A percentile compares a stretch with the other conserved stretches of the same genome.
Evolutionary conservation across 163 green algal genomes (phyloP).

Genomic region (Prototheca wickerhamii): DNA sequence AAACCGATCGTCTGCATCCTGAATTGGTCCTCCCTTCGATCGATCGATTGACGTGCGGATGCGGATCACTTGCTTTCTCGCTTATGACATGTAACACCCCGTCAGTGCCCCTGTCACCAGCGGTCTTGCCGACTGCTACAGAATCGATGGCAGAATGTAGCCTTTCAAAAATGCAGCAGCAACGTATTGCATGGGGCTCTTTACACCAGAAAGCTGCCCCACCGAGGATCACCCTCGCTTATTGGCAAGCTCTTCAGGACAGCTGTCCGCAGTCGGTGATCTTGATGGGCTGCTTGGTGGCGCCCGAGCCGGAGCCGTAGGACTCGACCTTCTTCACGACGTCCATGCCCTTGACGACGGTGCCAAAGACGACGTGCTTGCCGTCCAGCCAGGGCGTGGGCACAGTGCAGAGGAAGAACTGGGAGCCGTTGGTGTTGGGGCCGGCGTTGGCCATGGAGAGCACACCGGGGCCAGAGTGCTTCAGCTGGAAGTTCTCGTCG

Average conservation of each 20-base stretch:
- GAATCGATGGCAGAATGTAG: too few relatives aligned
- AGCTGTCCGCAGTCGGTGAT: constrained; percentile 87
- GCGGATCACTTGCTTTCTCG: too few relatives aligned
- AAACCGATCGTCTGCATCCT: too few relatives aligned
- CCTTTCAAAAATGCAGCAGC: too few relatives aligned
- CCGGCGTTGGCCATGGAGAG: constrained; percentile 75
- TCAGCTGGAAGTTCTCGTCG: constrained; percentile 41
- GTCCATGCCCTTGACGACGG: constrained; percentile 64
- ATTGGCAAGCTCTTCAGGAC: background rate
- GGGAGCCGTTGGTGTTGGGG: constrained; percentile 66
- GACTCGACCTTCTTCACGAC: constrained; percentile 77
- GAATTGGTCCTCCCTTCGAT: too few relatives aligned
- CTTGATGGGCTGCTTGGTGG: constrained; percentile 57
- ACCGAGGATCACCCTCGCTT: background rate
- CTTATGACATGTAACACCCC: too few relatives aligned
- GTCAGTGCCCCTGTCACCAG: too few relatives aligned
- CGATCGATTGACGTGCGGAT: too few relatives aligned
- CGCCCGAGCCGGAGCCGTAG: constrained; percentile 50
- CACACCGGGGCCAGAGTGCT: constrained; percentile 60
- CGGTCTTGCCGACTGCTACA: too few relatives aligned
- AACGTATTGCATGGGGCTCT: too few relatives aligned
- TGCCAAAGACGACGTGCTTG: constrained; percentile 74
- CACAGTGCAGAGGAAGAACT: constrained; percentile 76
- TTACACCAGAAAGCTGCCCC: background rate
- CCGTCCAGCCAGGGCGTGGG: constrained; percentile 53